phyloP scores from a whole-genome alignment of 1,284 basidiomycete species.

The Anthracocystis walkeri region DNA sequence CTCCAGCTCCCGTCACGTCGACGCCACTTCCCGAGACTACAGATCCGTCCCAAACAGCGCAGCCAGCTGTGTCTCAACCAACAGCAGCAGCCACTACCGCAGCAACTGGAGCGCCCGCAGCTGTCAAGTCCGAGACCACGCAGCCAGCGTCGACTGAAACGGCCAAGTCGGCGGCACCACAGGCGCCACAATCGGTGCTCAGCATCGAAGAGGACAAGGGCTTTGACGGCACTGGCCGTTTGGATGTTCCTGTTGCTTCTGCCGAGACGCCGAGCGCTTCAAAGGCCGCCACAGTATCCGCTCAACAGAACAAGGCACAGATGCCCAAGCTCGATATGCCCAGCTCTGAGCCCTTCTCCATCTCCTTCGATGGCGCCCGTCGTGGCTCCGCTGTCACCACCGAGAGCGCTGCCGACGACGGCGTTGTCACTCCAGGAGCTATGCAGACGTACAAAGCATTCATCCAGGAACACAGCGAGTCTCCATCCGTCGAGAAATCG shows the following conservation, averaged over 20 bases:
- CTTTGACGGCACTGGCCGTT: conserved; percentile 64
- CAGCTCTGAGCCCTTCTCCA: conserved; percentile 59
- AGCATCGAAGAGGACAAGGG: conserved; percentile 60
- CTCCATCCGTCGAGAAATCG: conserved; percentile 27
- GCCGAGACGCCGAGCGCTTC: conserved; percentile 2
- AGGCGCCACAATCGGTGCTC: conserved; percentile 38
- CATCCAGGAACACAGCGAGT: conserved; percentile 33
- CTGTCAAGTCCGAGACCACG: background rate
- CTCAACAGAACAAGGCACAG: conserved; percentile 24
- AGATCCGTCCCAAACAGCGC: conserved; percentile 11
- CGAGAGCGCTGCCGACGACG: conserved; percentile 19
- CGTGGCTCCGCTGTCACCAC: conserved; percentile 28
- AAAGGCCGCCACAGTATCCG: background rate
- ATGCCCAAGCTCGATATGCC: conserved; percentile 64
- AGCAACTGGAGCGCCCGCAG: conserved; percentile 7
- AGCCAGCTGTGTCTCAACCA: conserved; percentile 8
- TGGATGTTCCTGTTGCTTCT: conserved; percentile 41
- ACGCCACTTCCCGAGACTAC: conserved; percentile 30
- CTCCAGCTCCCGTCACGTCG: conserved; percentile 48
- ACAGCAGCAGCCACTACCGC: conserved; percentile 2
- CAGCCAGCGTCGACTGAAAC: background rate
- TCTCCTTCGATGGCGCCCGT: conserved; percentile 43
- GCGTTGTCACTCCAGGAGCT: conserved; percentile 54
- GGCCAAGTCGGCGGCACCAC: background rate
- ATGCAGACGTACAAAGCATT: conserved; percentile 53